These are phyloP conservation scores for Pestalotiopsis sp. DNA, from an alignment of 2,329 filamentous ascomycete genomes.

Conservation along the genomic window DNA sequence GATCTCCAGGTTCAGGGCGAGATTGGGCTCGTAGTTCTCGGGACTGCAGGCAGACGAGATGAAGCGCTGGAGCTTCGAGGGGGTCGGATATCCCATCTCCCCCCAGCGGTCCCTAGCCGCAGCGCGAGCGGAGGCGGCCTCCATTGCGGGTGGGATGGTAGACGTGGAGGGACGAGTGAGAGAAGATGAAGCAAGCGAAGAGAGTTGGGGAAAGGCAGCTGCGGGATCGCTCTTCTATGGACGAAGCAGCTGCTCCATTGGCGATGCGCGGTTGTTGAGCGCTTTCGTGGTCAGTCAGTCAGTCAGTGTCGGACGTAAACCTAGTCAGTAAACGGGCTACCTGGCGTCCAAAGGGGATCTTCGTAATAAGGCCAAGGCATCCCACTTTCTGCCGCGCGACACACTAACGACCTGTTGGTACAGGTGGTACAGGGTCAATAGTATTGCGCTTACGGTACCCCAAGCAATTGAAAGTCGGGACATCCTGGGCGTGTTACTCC, in stretches of 20 bases:
- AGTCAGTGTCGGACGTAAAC: neutral
- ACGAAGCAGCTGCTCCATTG: constrained; percentile 4
- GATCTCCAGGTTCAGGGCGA: constrained; percentile 95
- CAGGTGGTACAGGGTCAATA: neutral
- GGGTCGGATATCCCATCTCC: constrained; percentile 74
- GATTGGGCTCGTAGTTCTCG: constrained; percentile 96
- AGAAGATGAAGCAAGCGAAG: neutral
- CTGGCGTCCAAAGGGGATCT: constrained; percentile 1
- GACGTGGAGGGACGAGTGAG: neutral
- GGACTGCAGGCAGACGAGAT: constrained; percentile 96
- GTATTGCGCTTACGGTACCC: neutral
- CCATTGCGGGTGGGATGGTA: constrained; percentile 59
- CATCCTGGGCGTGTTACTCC: neutral
- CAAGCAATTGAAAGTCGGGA: neutral
- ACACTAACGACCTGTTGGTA: neutral
- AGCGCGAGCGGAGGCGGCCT: constrained; percentile 93
- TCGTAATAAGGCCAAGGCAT: neutral
- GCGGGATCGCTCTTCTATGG: neutral
- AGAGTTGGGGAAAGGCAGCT: neutral
- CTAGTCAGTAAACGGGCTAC: neutral
- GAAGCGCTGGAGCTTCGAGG: constrained; percentile 89
- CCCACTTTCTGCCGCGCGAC: constrained; percentile 3
- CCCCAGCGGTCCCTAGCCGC: constrained; percentile 93
- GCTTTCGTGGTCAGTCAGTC: neutral
- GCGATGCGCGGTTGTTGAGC: neutral